Base-by-base conservation (phyloP, 768 basidiomycete species). In the Agaricus sinodeliciosus region DNA sequence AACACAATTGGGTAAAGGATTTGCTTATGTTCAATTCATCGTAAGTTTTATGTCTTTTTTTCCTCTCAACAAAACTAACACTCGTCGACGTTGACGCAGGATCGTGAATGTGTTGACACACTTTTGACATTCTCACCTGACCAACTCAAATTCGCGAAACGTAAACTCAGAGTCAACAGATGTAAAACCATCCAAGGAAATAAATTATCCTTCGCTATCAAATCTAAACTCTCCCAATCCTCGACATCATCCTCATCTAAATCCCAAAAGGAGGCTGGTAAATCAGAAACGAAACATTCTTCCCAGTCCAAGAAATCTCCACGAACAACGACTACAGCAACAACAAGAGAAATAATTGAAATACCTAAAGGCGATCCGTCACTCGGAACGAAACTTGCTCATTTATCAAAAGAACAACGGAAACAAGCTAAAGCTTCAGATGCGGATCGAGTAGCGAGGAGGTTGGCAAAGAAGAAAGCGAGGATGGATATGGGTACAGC, bases 1-100 rank as follows among this genome's bases (percentile, higher is more conserved):
- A 54, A 96, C 92, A 1, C 92, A 93, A 59, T 78, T 97, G 12
- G 95, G 94, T 11, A 96, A 95, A 69, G 94, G 94, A 4, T 94
- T 97, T 65, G 92, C 88, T 9, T 96, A 97, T 62, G 84, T 98
- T 16, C 85, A 92, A 60, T 90, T 97, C 57, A 65, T 73, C 51
- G 95, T 95, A 66, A 56, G 86, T 74, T 22, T 44, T 9, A 2
- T 16, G 26, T 35, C 31, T 25, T 11, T 46, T 22, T n/a, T 43
- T 42, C 56, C 55, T 16, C 26, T 44, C 22, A 2, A 43, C 25
- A 43, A 47, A 15, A 15, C 46, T 26, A 50, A 43, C 2, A 44
- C 25, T 44, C 18, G 43, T 36, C 53, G 35, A 57, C 53, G 22
- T 31, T 19, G 4, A 7, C 15, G 15, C 42, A 98, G 94, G 92